phyloP scores from a whole-genome alignment of 306 rosid genomes.

The Lathyrus aphaca region DNA sequence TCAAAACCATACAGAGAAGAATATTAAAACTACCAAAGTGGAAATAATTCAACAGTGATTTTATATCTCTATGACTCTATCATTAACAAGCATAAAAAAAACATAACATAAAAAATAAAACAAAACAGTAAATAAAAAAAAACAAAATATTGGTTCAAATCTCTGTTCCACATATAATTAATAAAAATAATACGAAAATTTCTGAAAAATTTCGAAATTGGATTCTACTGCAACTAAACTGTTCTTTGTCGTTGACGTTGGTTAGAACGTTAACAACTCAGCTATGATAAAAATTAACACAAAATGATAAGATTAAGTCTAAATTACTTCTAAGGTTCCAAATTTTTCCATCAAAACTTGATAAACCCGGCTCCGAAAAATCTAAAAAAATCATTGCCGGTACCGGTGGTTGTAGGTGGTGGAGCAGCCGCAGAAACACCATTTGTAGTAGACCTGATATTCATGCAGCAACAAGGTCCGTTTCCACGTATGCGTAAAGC shows the following conservation, averaged over 20 bases:
- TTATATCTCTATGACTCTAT: too few species aligned
- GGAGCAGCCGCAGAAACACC: neutral
- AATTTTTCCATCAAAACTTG: neutral
- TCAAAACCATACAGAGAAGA: too few species aligned
- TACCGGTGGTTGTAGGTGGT: neutral
- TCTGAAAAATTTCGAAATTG: neutral
- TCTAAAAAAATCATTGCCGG: neutral
- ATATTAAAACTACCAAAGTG: too few species aligned
- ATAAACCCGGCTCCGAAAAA: neutral
- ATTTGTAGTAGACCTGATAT: neutral
- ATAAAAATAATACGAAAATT: neutral
- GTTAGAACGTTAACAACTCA: neutral
- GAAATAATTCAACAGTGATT: too few species aligned
- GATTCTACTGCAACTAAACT: neutral
- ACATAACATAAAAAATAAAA: too few species aligned
- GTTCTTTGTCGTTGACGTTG: too few species aligned
- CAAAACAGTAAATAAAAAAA: too few species aligned
- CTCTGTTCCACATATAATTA: neutral
- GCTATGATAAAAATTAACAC: neutral
- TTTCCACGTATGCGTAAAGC: neutral
- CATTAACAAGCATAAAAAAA: too few species aligned
- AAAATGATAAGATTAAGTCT: neutral
- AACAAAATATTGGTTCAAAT: too few species aligned
- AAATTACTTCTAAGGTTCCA: neutral
- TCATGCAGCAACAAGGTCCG: neutral